These are phyloP conservation scores for Nitzschia palea DNA, from an alignment of 108 stramenopile species.

Conservation along the genomic window DNA sequence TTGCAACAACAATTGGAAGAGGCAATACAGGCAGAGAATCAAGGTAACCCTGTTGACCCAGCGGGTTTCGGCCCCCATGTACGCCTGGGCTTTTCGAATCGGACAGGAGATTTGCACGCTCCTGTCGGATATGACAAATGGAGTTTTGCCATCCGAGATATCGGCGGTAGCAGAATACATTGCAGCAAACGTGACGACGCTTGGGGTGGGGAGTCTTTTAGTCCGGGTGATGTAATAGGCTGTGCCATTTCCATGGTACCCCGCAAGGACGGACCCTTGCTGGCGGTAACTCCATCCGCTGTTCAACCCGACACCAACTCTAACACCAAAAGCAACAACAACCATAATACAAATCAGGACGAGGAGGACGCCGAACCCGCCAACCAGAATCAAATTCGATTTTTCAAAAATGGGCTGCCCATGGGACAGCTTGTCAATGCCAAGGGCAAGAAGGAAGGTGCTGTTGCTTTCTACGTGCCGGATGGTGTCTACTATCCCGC, in stretches of 20 bases:
- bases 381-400: constrained; percentile 68
- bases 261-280: not conserved
- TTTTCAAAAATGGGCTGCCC: constrained; percentile 90
- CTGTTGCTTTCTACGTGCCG: constrained; percentile 64
- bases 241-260: constrained; percentile 71
- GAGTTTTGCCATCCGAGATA: constrained; percentile 90
- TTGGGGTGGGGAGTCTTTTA: constrained; percentile 76
- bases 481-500: constrained; percentile 84
- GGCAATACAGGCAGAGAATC: constrained; percentile 33
- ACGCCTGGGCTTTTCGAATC: constrained; percentile 86
- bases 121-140: constrained; percentile 96
- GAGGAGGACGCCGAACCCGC: not conserved
- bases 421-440: constrained; percentile 60
- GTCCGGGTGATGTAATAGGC: constrained; percentile 92
- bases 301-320: constrained; percentile 5
- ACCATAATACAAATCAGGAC: not conserved
- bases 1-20: constrained; percentile 51
- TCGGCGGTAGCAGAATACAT: constrained; percentile 75
- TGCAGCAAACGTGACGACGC: constrained; percentile 68
- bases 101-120: constrained; percentile 89
- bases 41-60: not conserved
- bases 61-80: constrained; percentile 58
- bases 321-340: not conserved
- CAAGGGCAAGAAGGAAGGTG: constrained; percentile 50
- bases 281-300: not conserved